Conservation (phyloP, 2,329 filamentous ascomycete species). For the Alternaria conjuncta region DNA sequence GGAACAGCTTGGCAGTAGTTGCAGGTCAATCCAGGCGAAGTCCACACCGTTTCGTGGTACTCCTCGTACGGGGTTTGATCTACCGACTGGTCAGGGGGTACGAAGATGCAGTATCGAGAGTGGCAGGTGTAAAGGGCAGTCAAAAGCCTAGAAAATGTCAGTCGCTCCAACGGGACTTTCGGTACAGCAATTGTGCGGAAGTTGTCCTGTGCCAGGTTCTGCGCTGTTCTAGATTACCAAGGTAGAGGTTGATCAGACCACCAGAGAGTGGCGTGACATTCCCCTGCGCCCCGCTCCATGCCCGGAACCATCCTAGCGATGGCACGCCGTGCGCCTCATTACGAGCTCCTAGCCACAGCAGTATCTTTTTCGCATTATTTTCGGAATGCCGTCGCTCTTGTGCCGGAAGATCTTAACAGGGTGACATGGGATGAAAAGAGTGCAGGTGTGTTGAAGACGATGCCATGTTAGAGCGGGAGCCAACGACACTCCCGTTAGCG, state of each 20-base stretch:
- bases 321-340: background rate
- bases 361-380: background rate
- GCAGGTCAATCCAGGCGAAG: conserved; percentile 13
- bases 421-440: conserved; percentile 1
- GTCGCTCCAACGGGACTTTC: conserved; percentile 23
- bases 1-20: conserved; percentile 22
- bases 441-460: background rate
- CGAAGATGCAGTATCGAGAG: conserved; percentile 16
- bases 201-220: conserved; percentile 15
- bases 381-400: background rate
- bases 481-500: conserved; percentile 10
- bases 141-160: conserved; percentile 5
- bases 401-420: background rate
- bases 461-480: conserved; percentile 3
- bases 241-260: conserved; percentile 38
- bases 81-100: conserved; percentile 12
- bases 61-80: conserved; percentile 1
- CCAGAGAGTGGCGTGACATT: conserved; percentile 44
- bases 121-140: conserved; percentile 16
- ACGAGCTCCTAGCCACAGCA: background rate
- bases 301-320: conserved; percentile 11
- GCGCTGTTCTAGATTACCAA: conserved; percentile 9
- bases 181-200: conserved; percentile 17
- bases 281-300: conserved; percentile 17
- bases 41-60: conserved; percentile 7